Evolutionary conservation across 371 early-diverging fungal species (phyloP).

Genomic region (Coemansia sp.): DNA sequence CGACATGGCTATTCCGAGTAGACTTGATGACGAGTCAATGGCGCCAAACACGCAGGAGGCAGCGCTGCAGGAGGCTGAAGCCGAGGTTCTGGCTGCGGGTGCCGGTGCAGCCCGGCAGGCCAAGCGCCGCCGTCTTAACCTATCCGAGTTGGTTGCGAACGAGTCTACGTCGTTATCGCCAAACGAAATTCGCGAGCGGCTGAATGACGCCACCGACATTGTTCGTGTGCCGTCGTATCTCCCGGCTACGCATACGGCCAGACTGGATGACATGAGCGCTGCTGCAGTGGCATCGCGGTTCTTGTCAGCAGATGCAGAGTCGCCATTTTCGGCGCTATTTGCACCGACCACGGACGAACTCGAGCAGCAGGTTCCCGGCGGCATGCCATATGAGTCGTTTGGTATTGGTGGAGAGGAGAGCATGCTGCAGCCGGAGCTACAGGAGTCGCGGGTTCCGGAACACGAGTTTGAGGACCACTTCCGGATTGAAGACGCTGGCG

Average conservation of each 20-base stretch:
- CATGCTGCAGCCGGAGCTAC: neutral
- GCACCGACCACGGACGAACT: slow-evolving; percentile 2
- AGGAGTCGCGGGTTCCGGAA: slow-evolving; percentile 18
- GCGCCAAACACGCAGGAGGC: slow-evolving; percentile 39
- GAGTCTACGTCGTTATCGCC: slow-evolving; percentile 40
- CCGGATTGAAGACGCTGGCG: slow-evolving; percentile 30
- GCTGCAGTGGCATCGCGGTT: slow-evolving; percentile 40
- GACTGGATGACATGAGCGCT: slow-evolving; percentile 41
- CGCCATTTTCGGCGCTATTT: slow-evolving; percentile 42
- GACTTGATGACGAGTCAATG: slow-evolving; percentile 25
- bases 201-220: slow-evolving; percentile 38
- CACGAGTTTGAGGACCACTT: slow-evolving; percentile 20
- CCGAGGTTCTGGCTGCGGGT: slow-evolving; percentile 25
- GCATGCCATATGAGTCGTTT: neutral
- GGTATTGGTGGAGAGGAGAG: neutral
- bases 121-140: slow-evolving; percentile 46
- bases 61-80: slow-evolving; percentile 48
- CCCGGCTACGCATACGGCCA: slow-evolving; percentile 24
- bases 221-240: slow-evolving; percentile 43
- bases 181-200: slow-evolving; percentile 31
- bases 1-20: slow-evolving; percentile 23
- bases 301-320: slow-evolving; percentile 6
- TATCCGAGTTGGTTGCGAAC: slow-evolving; percentile 41
- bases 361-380: slow-evolving; percentile 31
- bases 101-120: slow-evolving; percentile 15